These are phyloP conservation scores for Fusarium continuum DNA, from an alignment of 2,329 filamentous ascomycete species.

Conservation along the genomic window DNA sequence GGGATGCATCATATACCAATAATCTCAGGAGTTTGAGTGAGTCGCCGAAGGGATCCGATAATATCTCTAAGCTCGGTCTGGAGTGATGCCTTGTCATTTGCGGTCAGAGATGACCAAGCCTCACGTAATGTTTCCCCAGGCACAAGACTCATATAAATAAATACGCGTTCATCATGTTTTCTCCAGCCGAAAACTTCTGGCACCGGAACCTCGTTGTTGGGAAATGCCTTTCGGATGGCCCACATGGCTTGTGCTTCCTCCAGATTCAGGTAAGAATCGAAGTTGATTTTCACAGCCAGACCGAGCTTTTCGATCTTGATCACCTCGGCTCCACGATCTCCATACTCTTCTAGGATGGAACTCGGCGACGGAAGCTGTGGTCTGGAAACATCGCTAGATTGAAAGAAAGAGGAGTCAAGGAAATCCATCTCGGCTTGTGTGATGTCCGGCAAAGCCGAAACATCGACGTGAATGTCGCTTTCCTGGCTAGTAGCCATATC, in stretches of 20 bases:
- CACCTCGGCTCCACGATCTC: not conserved
- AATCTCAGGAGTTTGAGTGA: constrained; percentile 5
- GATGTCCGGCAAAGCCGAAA: constrained; percentile 10
- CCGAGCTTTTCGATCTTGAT: constrained; percentile 9
- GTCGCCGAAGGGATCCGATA: constrained; percentile 1
- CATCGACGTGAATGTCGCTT: not conserved
- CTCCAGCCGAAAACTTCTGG: constrained; percentile 49
- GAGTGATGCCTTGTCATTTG: constrained; percentile 31
- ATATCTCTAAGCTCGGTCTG: constrained; percentile 17
- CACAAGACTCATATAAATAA: constrained; percentile 39
- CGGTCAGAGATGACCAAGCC: constrained; percentile 28
- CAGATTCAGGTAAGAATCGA: not conserved
- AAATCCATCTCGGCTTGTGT: constrained; percentile 13
- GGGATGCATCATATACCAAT: not conserved
- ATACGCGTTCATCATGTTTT: constrained; percentile 18
- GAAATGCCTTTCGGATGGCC: constrained; percentile 13
- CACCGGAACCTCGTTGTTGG: constrained; percentile 17
- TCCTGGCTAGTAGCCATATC: no score
- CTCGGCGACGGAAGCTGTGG: constrained; percentile 15
- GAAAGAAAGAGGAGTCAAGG: constrained; percentile 21
- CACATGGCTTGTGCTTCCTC: constrained; percentile 24
- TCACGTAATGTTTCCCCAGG: constrained; percentile 29
- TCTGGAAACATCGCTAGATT: not conserved
- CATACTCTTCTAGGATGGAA: not conserved
- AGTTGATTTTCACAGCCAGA: constrained; percentile 19